A percentile compares a stretch with the other conserved stretches of the same genome.
Conservation (phyloP, 2,329 filamentous ascomycete genomes). For the Penicillium corylophilum region DNA sequence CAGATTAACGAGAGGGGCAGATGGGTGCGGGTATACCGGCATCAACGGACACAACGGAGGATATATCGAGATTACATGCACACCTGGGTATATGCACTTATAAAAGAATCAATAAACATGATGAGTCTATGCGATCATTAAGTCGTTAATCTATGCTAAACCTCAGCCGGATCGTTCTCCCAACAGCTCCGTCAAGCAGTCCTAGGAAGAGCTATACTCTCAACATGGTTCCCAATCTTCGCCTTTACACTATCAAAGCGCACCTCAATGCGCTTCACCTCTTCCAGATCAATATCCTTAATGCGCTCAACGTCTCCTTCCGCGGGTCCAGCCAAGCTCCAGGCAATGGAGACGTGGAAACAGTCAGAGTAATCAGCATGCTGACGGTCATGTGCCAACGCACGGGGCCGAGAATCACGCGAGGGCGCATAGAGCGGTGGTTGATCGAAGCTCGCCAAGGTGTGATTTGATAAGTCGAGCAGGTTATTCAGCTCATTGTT, state of each 20-base stretch:
- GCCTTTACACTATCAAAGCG: constrained; percentile 64
- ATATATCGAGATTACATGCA: neutral
- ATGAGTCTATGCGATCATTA: neutral
- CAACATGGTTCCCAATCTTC: constrained; percentile 71
- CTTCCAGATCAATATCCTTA: constrained; percentile 22
- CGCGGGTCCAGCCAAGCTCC: constrained; percentile 64
- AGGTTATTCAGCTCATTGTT: constrained; percentile 62
- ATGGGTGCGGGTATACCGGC: neutral
- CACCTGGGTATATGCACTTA: neutral
- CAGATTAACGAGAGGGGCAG: neutral
- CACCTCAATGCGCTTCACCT: constrained; percentile 49
- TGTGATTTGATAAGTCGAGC: constrained; percentile 65
- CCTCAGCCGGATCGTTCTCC: neutral
- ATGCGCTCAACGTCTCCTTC: constrained; percentile 41
- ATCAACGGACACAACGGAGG: neutral
- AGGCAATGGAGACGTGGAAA: constrained; percentile 89
- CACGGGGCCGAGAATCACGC: neutral
- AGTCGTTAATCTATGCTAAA: neutral
- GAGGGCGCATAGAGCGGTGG: constrained; percentile 63
- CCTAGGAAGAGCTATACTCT: constrained; percentile 31
- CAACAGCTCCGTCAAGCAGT: neutral
- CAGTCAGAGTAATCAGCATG: constrained; percentile 50
- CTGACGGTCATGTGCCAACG: neutral
- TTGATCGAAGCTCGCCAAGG: constrained; percentile 62
- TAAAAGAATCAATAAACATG: neutral